Evolutionary conservation across 148 eudicot genomes (phyloP).

Genomic region (Cornus suecica): DNA sequence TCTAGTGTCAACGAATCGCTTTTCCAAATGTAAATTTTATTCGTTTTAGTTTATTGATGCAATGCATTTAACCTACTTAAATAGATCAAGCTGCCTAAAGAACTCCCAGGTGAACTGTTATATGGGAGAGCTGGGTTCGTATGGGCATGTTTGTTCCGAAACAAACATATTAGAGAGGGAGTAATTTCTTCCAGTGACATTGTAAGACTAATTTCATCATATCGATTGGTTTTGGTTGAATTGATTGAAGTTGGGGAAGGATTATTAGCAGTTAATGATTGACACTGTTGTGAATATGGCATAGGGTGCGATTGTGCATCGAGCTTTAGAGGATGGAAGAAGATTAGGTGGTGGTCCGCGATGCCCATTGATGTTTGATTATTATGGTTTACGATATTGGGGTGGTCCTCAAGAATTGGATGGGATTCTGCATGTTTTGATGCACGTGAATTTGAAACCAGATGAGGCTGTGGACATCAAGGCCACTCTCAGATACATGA

Average conservation of each 20-base stretch:
- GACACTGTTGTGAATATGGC: not conserved
- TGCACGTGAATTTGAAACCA: conserved; percentile 46
- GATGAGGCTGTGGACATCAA: conserved; percentile 50
- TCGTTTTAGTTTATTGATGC: not conserved
- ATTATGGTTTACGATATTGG: conserved; percentile 50
- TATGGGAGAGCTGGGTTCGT: conserved; percentile 64
- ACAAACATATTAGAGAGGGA: conserved; percentile 50
- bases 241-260: not conserved
- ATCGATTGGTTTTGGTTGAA: too few relatives aligned
- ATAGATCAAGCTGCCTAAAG: conserved; percentile 37
- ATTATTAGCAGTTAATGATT: not conserved
- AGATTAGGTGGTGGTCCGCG: conserved; percentile 32
- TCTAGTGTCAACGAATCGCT: not conserved
- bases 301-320: conserved; percentile 35
- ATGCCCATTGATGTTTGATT: conserved; percentile 60
- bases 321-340: conserved; percentile 45
- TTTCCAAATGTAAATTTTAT: not conserved
- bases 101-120: conserved; percentile 48
- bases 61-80: not conserved
- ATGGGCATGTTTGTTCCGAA: conserved; percentile 56
- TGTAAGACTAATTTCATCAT: conserved; percentile 23
- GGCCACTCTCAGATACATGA: conserved; percentile 52
- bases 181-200: conserved; percentile 35
- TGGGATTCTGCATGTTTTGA: conserved; percentile 56
- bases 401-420: conserved; percentile 72